Evolutionary conservation across 2,329 filamentous ascomycete genomes (phyloP).

Genomic region (Gyromitra esculenta): DNA sequence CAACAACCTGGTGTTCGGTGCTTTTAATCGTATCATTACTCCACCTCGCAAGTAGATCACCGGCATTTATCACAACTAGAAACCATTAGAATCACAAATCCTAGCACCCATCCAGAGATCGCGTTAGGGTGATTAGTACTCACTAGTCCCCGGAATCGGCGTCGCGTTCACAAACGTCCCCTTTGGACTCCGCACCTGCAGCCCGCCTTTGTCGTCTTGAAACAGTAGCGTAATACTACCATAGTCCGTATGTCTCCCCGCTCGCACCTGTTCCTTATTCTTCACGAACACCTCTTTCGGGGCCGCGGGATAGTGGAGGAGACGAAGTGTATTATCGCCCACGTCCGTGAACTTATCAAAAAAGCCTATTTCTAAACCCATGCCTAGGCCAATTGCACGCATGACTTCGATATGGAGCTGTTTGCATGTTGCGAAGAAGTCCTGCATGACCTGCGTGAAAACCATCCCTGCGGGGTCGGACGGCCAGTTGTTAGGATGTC

Average conservation of each 20-base stretch:
- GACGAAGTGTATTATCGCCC: conserved; percentile 75
- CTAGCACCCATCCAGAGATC: background rate
- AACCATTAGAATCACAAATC: conserved; percentile 3
- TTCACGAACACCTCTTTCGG: conserved; percentile 71
- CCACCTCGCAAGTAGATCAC: conserved; percentile 86
- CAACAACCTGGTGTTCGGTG: conserved; percentile 88
- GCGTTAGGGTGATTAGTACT: background rate
- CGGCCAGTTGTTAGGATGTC: conserved; percentile 82
- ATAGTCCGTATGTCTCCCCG: conserved; percentile 80
- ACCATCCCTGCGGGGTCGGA: conserved; percentile 66
- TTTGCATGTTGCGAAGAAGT: conserved; percentile 80
- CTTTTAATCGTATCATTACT: conserved; percentile 91
- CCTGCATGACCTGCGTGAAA: conserved; percentile 77
- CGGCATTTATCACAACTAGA: conserved; percentile 82
- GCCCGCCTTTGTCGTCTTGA: conserved; percentile 68
- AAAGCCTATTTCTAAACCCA: conserved; percentile 75
- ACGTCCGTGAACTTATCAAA: conserved; percentile 79
- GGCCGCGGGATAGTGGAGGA: conserved; percentile 81
- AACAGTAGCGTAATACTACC: conserved; percentile 68
- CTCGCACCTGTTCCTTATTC: conserved; percentile 76
- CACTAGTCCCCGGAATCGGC: conserved; percentile 75
- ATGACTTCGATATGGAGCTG: conserved; percentile 79
- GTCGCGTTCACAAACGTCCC: conserved; percentile 83
- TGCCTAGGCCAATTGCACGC: conserved; percentile 83
- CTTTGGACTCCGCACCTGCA: conserved; percentile 74